A percentile compares a stretch with the other conserved stretches of the same genome.
These are phyloP conservation scores for Lactarius akahatsu DNA, from an alignment of 768 basidiomycete genomes.

Conservation along the genomic window DNA sequence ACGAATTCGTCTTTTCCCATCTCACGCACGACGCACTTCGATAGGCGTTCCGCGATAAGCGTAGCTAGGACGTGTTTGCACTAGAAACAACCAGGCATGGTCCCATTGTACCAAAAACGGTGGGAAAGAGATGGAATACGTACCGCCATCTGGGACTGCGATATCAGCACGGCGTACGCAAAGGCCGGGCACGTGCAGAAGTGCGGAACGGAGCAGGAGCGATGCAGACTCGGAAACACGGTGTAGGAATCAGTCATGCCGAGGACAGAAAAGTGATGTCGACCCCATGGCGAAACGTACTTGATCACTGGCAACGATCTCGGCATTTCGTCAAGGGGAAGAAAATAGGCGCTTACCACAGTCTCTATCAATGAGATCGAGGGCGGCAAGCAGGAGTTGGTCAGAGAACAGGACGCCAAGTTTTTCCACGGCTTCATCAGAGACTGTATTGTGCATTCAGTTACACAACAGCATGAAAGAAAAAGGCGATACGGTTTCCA, in stretches of 20 bases:
- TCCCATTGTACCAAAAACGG: background rate
- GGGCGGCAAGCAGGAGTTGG: slow-evolving; percentile 62
- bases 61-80: slow-evolving; percentile 81
- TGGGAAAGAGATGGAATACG: slow-evolving; percentile 12
- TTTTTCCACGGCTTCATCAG: slow-evolving; percentile 55
- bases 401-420: slow-evolving; percentile 63
- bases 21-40: slow-evolving; percentile 50
- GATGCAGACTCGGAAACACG: slow-evolving; percentile 51
- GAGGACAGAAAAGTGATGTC: slow-evolving; percentile 62
- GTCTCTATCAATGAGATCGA: slow-evolving; percentile 74
- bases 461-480: background rate
- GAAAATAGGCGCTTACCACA: slow-evolving; percentile 48
- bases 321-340: background rate
- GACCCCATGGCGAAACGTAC: slow-evolving; percentile 56
- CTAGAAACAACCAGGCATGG: slow-evolving; percentile 39
- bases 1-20: slow-evolving; percentile 50
- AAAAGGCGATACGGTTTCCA: slow-evolving; percentile 35
- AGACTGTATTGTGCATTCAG: slow-evolving; percentile 34
- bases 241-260: slow-evolving; percentile 64
- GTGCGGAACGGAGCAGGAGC: slow-evolving; percentile 39
- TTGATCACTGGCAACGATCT: slow-evolving; percentile 51
- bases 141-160: slow-evolving; percentile 66
- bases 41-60: slow-evolving; percentile 55
- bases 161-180: slow-evolving; percentile 57
- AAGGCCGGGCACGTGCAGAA: slow-evolving; percentile 81